Base-by-base conservation (phyloP, 2,329 filamentous ascomycete genomes). In the Scopulariopsis brevicaulis region DNA sequence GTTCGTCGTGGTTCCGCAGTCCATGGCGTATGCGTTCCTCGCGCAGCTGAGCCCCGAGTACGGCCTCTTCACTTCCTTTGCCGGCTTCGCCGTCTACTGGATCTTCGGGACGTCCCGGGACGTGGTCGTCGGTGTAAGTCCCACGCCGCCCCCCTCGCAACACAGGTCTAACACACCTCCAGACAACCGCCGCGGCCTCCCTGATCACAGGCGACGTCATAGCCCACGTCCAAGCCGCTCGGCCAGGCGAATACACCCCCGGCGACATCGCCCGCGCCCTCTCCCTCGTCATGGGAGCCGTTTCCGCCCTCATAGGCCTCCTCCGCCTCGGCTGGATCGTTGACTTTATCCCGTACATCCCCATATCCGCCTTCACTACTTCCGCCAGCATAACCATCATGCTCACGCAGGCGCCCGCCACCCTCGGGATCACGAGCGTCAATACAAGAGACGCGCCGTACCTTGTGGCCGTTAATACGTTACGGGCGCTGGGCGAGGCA, bases 101-200 rank as follows among this genome's bases (percentile, higher is more conserved):
- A 81, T 90, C 59, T 92, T 92, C 66, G 89, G 87, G 40, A 92
- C 88, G 0, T 92, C 89, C 8, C 92, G 91, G 66, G 89, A 93
- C 68, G 91, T 93, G 67, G 90, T 88, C 11, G 91, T 92, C 59
- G 88, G 88, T 28, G 75, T 77, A 68, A 46, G 73, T 63, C 11
- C n/a, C 20, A 6, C 20, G 7, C 46, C n/a, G 22, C 8, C 20
- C 24, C 20, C 22, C 22, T 11, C 8, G 22, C 46, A 22, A 7
- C 6, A 22, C n/a, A 14, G 37, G 10, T 8, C 34, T 12, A 11
- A 25, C 18, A 18, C 25, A n/a, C n/a, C 15, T 3, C 57, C 79
- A 77, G 85, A 87, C 77, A 40, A 77, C 77, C 3, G 77, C 77
- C 15, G 73, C 80, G 43, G 77, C 77, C 57, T 79, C 77, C 7